Conservation (phyloP, 1,139 yeast genomes). For the Meyerozyma carpophila region DNA sequence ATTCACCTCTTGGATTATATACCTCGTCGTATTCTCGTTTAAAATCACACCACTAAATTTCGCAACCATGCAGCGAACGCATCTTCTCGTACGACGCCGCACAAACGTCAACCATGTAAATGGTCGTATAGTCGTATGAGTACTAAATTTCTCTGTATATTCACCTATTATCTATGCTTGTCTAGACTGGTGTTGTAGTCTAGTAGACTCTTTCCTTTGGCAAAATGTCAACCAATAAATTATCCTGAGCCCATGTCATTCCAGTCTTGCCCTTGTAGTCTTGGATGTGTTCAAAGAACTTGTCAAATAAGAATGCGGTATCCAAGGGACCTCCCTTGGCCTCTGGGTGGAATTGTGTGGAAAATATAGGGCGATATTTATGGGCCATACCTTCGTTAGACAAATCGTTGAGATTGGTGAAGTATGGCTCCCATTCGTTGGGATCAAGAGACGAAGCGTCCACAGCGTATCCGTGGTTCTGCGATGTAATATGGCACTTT, state of each 20-base stretch:
- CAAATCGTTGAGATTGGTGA: constrained; percentile 88
- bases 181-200: neutral
- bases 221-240: constrained; percentile 68
- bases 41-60: constrained; percentile 2
- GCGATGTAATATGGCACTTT: constrained; percentile 93
- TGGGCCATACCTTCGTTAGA: constrained; percentile 98
- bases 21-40: neutral
- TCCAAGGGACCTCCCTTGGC: constrained; percentile 99
- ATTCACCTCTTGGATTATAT: neutral
- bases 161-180: constrained; percentile 1
- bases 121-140: neutral
- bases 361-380: constrained; percentile 77
- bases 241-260: constrained; percentile 39
- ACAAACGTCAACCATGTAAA: neutral
- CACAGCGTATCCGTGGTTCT: constrained; percentile 97
- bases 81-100: neutral
- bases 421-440: constrained; percentile 78
- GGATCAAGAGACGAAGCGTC: constrained; percentile 67
- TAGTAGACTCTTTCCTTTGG: constrained; percentile 76
- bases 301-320: constrained; percentile 84
- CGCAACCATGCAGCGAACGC: neutral
- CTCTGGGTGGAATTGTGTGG: constrained; percentile 98
- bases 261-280: constrained; percentile 46
- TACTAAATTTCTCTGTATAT: neutral
- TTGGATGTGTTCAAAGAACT: constrained; percentile 68